Percentiles rank a stretch among this genome's conserved stretches.
Evolutionary conservation across 2,329 filamentous ascomycete species (phyloP).

Genomic region (Diaporthe humulicola): DNA sequence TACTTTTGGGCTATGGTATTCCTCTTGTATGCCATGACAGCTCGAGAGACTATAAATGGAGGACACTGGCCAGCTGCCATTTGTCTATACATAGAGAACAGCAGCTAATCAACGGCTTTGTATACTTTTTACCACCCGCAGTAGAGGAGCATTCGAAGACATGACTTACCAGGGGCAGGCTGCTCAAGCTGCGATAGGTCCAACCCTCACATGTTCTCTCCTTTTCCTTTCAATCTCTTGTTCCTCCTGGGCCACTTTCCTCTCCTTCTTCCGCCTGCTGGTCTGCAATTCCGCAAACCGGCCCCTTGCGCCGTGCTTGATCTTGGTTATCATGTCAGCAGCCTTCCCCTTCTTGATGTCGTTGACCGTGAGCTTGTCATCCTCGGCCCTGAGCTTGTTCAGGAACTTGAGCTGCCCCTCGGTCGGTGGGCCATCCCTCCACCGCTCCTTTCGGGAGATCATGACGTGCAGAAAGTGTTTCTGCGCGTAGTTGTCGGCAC

Average conservation of each 20-base stretch:
- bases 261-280: conserved; percentile 64
- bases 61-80: neutral
- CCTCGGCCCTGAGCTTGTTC: conserved; percentile 72
- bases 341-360: conserved; percentile 85
- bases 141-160: neutral
- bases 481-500: conserved; percentile 84
- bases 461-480: conserved; percentile 76
- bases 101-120: neutral
- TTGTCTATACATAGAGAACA: neutral
- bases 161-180: conserved; percentile 24
- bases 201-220: conserved; percentile 68
- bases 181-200: conserved; percentile 58
- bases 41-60: too few species aligned
- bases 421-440: conserved; percentile 78
- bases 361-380: conserved; percentile 65
- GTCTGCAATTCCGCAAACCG: conserved; percentile 68
- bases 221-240: conserved; percentile 54
- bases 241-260: conserved; percentile 52
- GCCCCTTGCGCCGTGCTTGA: conserved; percentile 84
- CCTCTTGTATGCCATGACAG: neutral
- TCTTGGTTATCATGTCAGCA: conserved; percentile 91
- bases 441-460: conserved; percentile 75
- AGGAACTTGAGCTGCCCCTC: conserved; percentile 76
- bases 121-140: neutral
- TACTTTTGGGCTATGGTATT: neutral